Evolutionary conservation across 495 filamentous ascomycete genomes (phyloP), one percentile per base, ranked within the genome.

Genomic region (Neurospora sp.): DNA sequence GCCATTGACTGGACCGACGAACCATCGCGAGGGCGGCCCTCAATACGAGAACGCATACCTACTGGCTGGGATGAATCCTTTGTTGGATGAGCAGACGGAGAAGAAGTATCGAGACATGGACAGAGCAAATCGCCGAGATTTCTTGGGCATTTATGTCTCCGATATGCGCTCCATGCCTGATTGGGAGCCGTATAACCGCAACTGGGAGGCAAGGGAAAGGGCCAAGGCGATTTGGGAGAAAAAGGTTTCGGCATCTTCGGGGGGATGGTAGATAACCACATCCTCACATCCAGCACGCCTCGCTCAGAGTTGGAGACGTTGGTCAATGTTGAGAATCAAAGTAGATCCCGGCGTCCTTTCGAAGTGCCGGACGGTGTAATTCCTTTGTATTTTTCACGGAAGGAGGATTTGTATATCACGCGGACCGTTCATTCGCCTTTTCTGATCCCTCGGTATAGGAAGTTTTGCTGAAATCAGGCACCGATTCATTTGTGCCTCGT

Each of bases 21-120:
- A 78, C 37, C 73, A 72, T 35, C 42, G 71, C 0, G 12, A 77
- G 9, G 77, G 77, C 0, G 77, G 77, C 0, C 77, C 77, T 7
- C 77, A 78, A 18, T 40, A 61, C 1, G 18, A 42, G 6, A 65
- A 65, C 14, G 22, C 45, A 78, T 9, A 75, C 75, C 9, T 74
- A 44, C 59, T 39, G 31, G 16, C 3, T 16, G 4, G 39, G 31
- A 1, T 14, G 6, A 12, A 27, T 59, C 20, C 12, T 65, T 18
- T 65, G 53, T 31, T 14, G 53, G 53, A 65, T 65, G 53, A 65
- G 53, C 10, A 35, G 42, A 69, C 37, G 1, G 9, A 45, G 6
- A 8, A 39, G 8, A 42, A 41, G 5, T 42, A 59, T 68, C 69
- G 53, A 35, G 53, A 65, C 3, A 5, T 1, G 12, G 53, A 65